These are phyloP conservation scores for Boletellus sp. DNA, from an alignment of 768 basidiomycete species.

Conservation along the genomic window DNA sequence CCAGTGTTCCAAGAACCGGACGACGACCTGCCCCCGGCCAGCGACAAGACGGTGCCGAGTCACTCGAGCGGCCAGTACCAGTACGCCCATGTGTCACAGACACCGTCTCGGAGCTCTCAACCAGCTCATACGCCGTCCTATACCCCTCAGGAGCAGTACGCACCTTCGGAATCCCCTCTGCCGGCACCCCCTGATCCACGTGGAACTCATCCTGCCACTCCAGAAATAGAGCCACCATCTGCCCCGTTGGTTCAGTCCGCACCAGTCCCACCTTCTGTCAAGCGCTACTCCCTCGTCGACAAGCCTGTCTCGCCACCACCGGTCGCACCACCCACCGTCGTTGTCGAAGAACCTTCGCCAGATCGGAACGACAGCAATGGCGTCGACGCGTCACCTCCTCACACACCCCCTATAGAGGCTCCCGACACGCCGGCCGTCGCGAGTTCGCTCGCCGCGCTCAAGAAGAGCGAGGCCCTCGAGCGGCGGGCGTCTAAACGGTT, in stretches of 20 bases:
- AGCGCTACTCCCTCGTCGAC: slow-evolving; percentile 78
- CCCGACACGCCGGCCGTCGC: slow-evolving; percentile 63
- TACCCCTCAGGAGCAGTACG: slow-evolving; percentile 6
- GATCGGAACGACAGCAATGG: slow-evolving; percentile 29
- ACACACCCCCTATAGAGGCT: slow-evolving; percentile 35
- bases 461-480: slow-evolving; percentile 81
- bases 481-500: slow-evolving; percentile 94
- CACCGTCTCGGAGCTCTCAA: slow-evolving; percentile 15
- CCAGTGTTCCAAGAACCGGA: slow-evolving; percentile 31
- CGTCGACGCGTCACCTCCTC: slow-evolving; percentile 29
- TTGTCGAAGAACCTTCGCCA: slow-evolving; percentile 35
- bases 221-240: slow-evolving; percentile 27
- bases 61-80: slow-evolving; percentile 11
- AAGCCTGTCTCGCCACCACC: slow-evolving; percentile 49
- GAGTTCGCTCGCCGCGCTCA: slow-evolving; percentile 81
- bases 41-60: slow-evolving; percentile 3
- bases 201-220: slow-evolving; percentile 15
- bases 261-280: slow-evolving; percentile 61
- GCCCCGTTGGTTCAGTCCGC: slow-evolving; percentile 20
- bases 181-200: slow-evolving; percentile 2
- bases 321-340: slow-evolving; percentile 44
- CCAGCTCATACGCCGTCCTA: slow-evolving; percentile 1
- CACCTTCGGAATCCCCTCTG: slow-evolving; percentile 5
- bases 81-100: slow-evolving; percentile 9
- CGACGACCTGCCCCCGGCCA: slow-evolving; percentile 21